phyloP scores from a whole-genome alignment of 2,329 filamentous ascomycete species.

The Botrytis fragariae region DNA sequence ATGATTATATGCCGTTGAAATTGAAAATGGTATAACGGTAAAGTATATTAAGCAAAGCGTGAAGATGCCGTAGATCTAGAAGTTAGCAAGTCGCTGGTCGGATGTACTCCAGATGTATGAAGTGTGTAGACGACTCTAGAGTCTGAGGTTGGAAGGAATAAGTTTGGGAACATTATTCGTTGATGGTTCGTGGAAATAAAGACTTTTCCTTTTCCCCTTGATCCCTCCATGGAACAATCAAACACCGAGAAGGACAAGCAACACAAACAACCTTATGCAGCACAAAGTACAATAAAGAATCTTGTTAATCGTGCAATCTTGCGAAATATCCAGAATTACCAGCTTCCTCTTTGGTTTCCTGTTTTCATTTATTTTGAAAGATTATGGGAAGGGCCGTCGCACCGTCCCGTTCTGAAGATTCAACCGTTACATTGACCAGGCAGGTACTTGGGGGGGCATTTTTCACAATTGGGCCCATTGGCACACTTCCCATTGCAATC shows the following conservation, averaged over 20 bases:
- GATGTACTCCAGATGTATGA: conserved; percentile 3
- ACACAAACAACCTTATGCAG: neutral
- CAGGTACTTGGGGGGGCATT: neutral
- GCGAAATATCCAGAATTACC: neutral
- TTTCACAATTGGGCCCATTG: neutral
- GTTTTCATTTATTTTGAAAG: neutral
- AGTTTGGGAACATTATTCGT: neutral
- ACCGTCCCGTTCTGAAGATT: conserved; percentile 9
- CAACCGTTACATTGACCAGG: conserved; percentile 7
- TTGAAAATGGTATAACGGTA: conserved; percentile 40
- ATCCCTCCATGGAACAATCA: conserved; percentile 4
- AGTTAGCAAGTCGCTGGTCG: neutral
- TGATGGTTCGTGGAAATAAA: conserved; percentile 1
- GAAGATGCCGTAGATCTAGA: conserved; percentile 24
- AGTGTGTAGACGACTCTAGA: neutral
- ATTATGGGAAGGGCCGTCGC: conserved; percentile 8
- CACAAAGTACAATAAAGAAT: neutral
- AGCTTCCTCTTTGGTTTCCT: neutral
- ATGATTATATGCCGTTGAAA: conserved; percentile 48
- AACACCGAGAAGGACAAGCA: neutral
- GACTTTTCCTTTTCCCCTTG: neutral
- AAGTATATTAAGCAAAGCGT: conserved; percentile 36
- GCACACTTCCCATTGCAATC: neutral
- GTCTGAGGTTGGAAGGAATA: neutral
- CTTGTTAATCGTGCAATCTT: neutral